A percentile compares a stretch with the other conserved stretches of the same genome.
These are phyloP conservation scores for Auricularia heimuer DNA, from an alignment of 768 basidiomycete genomes.

Conservation along the genomic window DNA sequence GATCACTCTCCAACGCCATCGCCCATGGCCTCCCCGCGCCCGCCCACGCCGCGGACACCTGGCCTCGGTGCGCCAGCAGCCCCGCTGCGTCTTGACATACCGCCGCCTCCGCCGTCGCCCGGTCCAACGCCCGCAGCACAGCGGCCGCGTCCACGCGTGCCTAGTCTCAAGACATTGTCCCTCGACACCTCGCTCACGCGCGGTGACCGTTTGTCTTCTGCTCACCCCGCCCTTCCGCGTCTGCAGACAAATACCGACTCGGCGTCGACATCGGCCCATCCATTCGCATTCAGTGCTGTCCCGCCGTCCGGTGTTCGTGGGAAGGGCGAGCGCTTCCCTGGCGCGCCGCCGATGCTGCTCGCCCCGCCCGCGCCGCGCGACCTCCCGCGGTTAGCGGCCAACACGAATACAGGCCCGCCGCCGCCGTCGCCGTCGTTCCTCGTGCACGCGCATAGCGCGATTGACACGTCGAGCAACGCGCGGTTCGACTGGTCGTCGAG, in stretches of 20 bases:
- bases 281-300: slow-evolving; percentile 1
- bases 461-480: background rate
- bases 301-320: background rate
- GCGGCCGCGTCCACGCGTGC: slow-evolving; percentile 43
- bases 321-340: background rate
- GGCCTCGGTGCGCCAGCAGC: background rate
- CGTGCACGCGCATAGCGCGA: too few relatives aligned
- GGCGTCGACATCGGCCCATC: slow-evolving; percentile 27
- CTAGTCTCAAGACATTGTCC: slow-evolving; percentile 51
- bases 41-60: background rate
- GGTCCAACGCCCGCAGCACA: slow-evolving; percentile 15
- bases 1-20: background rate
- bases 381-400: background rate
- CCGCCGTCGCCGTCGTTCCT: too few relatives aligned
- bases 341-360: background rate
- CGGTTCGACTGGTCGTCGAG: slow-evolving; percentile 2
- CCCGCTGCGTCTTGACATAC: background rate
- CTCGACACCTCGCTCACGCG: slow-evolving; percentile 41
- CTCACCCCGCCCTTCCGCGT: slow-evolving; percentile 50
- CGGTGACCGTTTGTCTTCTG: slow-evolving; percentile 36
- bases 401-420: too few relatives aligned
- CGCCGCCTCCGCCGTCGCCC: background rate
- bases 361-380: background rate
- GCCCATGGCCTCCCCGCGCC: background rate
- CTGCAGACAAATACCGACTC: slow-evolving; percentile 28